A percentile compares a stretch with the other conserved stretches of the same genome.
These are phyloP conservation scores for Cinnamomum chago DNA, from an alignment of 164 flowering plant genomes.

Conservation along the genomic window DNA sequence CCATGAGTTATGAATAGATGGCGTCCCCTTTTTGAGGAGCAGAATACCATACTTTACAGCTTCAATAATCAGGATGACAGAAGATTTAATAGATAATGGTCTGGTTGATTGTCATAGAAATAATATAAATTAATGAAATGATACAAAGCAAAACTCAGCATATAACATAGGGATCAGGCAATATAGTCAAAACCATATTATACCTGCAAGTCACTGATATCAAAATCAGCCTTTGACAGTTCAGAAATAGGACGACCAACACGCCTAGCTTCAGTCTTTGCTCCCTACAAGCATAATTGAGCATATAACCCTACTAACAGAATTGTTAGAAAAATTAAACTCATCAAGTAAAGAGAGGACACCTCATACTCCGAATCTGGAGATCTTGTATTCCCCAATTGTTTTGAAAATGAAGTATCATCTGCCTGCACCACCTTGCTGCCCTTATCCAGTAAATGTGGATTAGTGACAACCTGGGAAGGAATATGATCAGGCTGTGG, in stretches of 20 bases:
- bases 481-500: conserved; percentile 21
- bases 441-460: conserved; percentile 19
- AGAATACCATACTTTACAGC: background rate
- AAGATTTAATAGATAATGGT: background rate
- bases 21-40: background rate
- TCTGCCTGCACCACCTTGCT: conserved; percentile 49
- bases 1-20: too few species aligned
- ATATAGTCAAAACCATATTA: conserved; percentile 1
- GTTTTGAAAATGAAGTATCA: conserved; percentile 29
- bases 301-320: background rate
- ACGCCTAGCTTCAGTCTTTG: conserved; percentile 33
- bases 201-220: conserved; percentile 83
- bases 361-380: conserved; percentile 75
- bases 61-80: background rate
- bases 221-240: conserved; percentile 55
- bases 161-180: background rate
- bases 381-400: conserved; percentile 29
- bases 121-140: background rate
- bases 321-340: too few species aligned
- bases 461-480: conserved; percentile 19
- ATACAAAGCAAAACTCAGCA: background rate
- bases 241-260: conserved; percentile 48
- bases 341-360: conserved; percentile 6
- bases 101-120: background rate
- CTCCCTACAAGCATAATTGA: conserved; percentile 42